These are phyloP conservation scores for Moelleriella libera DNA, from an alignment of 2,329 filamentous ascomycete species.

Conservation along the genomic window DNA sequence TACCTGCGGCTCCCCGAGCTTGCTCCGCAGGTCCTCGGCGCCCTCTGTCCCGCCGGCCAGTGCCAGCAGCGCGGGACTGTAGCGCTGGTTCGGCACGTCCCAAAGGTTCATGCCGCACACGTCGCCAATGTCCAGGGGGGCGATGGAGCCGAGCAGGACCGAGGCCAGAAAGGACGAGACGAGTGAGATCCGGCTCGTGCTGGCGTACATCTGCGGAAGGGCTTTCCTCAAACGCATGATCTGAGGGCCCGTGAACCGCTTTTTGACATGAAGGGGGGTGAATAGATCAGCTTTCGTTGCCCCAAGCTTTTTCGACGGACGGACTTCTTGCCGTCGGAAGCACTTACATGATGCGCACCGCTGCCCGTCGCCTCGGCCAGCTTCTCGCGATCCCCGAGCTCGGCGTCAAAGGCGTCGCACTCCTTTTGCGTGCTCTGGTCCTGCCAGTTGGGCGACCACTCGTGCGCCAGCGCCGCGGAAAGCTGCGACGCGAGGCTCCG, in stretches of 20 bases:
- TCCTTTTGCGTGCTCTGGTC: constrained; percentile 88
- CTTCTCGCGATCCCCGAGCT: constrained; percentile 49
- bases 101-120: constrained; percentile 95
- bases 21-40: constrained; percentile 49
- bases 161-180: constrained; percentile 94
- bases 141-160: constrained; percentile 69
- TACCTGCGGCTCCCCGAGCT: constrained; percentile 65
- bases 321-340: not conserved
- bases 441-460: constrained; percentile 93
- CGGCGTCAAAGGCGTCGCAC: constrained; percentile 74
- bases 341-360: constrained; percentile 81
- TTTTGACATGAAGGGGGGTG: not conserved
- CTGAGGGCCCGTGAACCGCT: constrained; percentile 95
- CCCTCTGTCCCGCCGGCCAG: constrained; percentile 57
- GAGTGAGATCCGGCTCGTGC: constrained; percentile 75
- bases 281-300: not conserved
- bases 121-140: constrained; percentile 86
- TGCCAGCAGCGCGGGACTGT: constrained; percentile 61
- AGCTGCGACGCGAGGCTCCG: constrained; percentile 62
- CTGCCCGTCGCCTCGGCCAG: constrained; percentile 77
- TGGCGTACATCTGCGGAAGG: constrained; percentile 66
- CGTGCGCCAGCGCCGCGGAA: constrained; percentile 59
- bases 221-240: constrained; percentile 78
- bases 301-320: too few relatives aligned
- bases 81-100: constrained; percentile 65